Evolutionary conservation across 345 rosid species (phyloP).

Genomic region (Rhodomyrtus tomentosa): DNA sequence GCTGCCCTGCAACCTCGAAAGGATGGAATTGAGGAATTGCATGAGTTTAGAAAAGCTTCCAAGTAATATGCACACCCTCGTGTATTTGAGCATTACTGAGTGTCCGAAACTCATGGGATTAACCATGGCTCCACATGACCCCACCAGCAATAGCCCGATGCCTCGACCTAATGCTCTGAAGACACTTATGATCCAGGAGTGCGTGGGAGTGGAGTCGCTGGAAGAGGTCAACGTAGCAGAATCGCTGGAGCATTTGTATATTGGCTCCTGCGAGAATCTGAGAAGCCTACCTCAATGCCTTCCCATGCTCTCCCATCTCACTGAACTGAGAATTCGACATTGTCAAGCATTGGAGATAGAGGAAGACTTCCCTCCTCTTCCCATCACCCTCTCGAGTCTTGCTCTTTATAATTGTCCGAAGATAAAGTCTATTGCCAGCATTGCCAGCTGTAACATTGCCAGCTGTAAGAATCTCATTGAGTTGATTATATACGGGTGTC

Average conservation of each 20-base stretch:
- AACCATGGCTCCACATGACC: not conserved
- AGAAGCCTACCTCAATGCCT: not conserved
- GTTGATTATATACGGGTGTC: rapidly evolving
- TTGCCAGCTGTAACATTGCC: not conserved
- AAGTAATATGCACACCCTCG: not conserved
- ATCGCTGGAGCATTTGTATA: not conserved
- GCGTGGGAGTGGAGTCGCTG: not conserved
- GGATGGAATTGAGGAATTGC: rapidly evolving
- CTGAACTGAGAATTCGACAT: rapidly evolving
- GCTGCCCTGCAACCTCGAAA: not conserved
- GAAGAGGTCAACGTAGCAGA: not conserved
- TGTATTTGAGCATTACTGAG: rapidly evolving
- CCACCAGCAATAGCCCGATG: rapidly evolving
- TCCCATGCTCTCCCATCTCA: not conserved
- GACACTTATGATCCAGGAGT: rapidly evolving
- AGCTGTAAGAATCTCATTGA: not conserved
- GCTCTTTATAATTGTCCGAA: rapidly evolving
- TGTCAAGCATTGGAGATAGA: not conserved
- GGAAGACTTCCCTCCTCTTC: not conserved
- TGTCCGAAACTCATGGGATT: not conserved
- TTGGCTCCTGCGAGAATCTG: rapidly evolving
- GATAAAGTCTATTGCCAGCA: not conserved
- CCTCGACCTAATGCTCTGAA: not conserved
- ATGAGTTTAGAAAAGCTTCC: not conserved
- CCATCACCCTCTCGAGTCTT: not conserved